Evolutionary conservation across 306 rosid genomes (phyloP), one percentile per base, ranked within the genome.

Genomic region (Urtica urens): DNA sequence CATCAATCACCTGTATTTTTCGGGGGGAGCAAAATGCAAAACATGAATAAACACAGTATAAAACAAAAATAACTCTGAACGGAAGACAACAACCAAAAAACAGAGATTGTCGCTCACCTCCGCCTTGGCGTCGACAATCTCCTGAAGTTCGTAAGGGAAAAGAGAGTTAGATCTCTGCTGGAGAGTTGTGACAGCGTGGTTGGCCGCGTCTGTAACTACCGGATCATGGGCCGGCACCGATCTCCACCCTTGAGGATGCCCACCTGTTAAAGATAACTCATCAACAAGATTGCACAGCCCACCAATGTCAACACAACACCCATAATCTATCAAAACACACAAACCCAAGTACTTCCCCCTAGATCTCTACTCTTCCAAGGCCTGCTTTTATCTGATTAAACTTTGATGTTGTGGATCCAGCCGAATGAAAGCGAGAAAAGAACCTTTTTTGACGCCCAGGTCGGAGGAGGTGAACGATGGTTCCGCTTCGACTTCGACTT

Each of bases 131-230:
- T 83, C 80, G 63, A 74, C 55, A 44, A 83, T 65, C 72, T 83
- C 83, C 53, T 72, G 82, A 44, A 83, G 86, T 55, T 43, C 78
- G 48, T 77, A 79, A 41, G 94, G 88, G 25, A 74, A 37, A 52
- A 79, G 23, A 2, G 94, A 83, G 68, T 83, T 83, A 22, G 94
- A 83, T 78, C 62, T 79, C 55, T 72, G 76, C 74, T 83, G 88
- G 66, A 83, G 70, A 47, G 80, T 62, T 74, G 60, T 66, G 21
- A 83, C 38, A 52, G 90, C 94, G 57, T 83, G 94, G 64, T 77
- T 47, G 29, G 94, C 90, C 18, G 94, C 94, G 57, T 83, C 90
- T 59, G 74, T 82, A 67, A 83, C 90, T 60, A 64, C 80, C 23
- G 90, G 94, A 26, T 83, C 94, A 26, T 77, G 69, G 5, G 60